These are phyloP conservation scores for Zizania latifolia DNA, from an alignment of 176 grass and related monocot species.

Conservation along the genomic window DNA sequence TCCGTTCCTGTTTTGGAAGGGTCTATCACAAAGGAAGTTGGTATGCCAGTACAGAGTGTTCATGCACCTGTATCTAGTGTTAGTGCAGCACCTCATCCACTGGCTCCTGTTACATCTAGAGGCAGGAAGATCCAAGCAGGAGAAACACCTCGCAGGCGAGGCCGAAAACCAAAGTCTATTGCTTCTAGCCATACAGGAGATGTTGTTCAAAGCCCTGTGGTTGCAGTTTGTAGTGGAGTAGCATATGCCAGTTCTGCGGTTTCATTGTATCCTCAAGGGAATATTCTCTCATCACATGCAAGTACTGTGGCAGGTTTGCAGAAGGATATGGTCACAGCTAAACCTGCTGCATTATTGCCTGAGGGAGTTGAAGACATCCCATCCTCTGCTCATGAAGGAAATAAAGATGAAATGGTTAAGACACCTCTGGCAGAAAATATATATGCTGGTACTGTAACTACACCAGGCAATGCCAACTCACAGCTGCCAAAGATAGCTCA, in stretches of 20 bases:
- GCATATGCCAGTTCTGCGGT: slow-evolving; percentile 24
- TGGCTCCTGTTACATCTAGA: slow-evolving; percentile 36
- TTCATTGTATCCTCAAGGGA: slow-evolving; percentile 38
- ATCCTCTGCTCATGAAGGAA: slow-evolving; percentile 26
- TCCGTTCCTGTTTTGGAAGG: slow-evolving; percentile 29
- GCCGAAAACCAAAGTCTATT: slow-evolving; percentile 57
- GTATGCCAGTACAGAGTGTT: slow-evolving; percentile 7
- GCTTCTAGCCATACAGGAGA: slow-evolving; percentile 22
- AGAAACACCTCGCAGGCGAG: slow-evolving; percentile 58
- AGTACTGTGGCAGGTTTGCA: slow-evolving; percentile 21
- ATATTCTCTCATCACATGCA: slow-evolving; percentile 26
- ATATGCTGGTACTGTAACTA: slow-evolving; percentile 22
- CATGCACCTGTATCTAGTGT: slow-evolving; percentile 17
- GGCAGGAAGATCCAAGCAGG: slow-evolving; percentile 46
- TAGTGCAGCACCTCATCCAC: slow-evolving; percentile 26
- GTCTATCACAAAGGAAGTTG: slow-evolving; percentile 14
- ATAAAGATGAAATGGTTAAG: slow-evolving; percentile 15
- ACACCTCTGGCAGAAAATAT: slow-evolving; percentile 30
- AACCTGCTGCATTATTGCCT: slow-evolving; percentile 25
- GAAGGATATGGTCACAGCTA: slow-evolving; percentile 39
- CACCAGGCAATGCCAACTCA: slow-evolving; percentile 21
- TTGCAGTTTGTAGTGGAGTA: slow-evolving; percentile 27
- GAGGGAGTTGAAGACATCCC: slow-evolving; percentile 28
- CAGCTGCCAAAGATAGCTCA: slow-evolving; percentile 29
- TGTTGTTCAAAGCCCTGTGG: slow-evolving; percentile 26